Evolutionary conservation across 139 green algal genomes (phyloP).

Genomic region (Picochlorum sp.): DNA sequence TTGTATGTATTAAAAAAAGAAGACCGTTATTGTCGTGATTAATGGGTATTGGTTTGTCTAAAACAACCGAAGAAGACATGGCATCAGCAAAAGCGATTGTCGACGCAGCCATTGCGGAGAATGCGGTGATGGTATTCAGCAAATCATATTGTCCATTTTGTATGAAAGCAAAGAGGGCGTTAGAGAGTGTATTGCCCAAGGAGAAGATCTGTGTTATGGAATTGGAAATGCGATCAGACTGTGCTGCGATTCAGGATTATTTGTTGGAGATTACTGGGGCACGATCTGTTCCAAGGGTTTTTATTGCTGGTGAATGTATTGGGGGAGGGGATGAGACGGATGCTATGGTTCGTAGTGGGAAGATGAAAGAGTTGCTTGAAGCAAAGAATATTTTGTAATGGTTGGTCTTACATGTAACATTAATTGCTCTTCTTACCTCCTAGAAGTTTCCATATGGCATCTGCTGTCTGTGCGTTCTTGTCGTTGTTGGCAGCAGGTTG

Average conservation of each 20-base stretch:
- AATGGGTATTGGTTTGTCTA: neutral
- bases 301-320: constrained; percentile 35
- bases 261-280: constrained; percentile 19
- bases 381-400: constrained; percentile 16
- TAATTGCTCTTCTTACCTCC: neutral
- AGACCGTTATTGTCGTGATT: neutral
- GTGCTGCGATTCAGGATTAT: constrained; percentile 18
- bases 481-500: neutral
- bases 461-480: neutral
- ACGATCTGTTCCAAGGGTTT: constrained; percentile 31
- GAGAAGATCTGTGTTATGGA: constrained; percentile 31
- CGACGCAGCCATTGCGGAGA: constrained; percentile 7
- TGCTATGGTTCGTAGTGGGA: constrained; percentile 16
- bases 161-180: constrained; percentile 31
- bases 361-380: constrained; percentile 27
- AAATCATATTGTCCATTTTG: constrained; percentile 43
- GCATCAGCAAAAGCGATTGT: constrained; percentile 18
- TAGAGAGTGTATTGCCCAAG: constrained; percentile 16
- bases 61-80: neutral
- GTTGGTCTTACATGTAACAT: neutral
- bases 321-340: constrained; percentile 35
- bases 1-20: neutral
- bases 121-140: constrained; percentile 27
- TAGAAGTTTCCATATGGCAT: neutral
- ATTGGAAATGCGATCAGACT: constrained; percentile 13